phyloP scores from a whole-genome alignment of 2,329 filamentous ascomycete species.

The Graphilbum fragrans region DNA sequence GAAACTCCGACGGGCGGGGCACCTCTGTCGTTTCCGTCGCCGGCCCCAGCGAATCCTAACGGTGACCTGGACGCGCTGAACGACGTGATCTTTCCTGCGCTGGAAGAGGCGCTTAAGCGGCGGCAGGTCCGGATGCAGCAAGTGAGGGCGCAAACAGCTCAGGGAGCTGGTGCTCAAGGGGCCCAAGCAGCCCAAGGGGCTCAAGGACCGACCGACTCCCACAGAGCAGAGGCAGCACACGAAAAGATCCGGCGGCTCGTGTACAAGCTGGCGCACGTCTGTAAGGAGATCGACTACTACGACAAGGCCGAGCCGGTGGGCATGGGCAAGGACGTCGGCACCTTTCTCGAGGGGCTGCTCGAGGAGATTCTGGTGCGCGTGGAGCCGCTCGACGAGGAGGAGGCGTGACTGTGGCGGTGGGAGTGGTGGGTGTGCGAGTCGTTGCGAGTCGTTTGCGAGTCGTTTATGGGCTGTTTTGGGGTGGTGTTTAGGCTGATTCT shows the following conservation, averaged over 20 bases:
- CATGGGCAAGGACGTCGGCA: constrained; percentile 83
- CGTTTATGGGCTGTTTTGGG: no score
- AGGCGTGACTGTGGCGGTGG: constrained; percentile 18
- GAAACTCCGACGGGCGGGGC: constrained; percentile 7
- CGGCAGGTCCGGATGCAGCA: constrained; percentile 53
- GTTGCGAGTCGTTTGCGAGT: no score
- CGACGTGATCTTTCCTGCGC: constrained; percentile 83
- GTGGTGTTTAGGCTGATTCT: no score
- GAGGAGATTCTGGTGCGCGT: constrained; percentile 90
- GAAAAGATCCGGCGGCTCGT: constrained; percentile 74
- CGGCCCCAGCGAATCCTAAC: constrained; percentile 43
- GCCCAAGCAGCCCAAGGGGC: constrained; percentile 7
- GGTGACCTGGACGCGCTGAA: constrained; percentile 75
- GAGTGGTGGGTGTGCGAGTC: no score
- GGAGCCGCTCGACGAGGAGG: constrained; percentile 73
- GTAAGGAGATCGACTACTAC: constrained; percentile 80
- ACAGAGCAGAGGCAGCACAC: constrained; percentile 60
- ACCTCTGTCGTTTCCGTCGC: constrained; percentile 39
- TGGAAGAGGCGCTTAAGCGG: constrained; percentile 81
- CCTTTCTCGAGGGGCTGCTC: constrained; percentile 81
- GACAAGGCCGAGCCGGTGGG: constrained; percentile 81
- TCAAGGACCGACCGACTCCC: constrained; percentile 17
- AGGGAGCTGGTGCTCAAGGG: no score
- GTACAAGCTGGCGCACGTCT: constrained; percentile 68
- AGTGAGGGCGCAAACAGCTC: constrained; percentile 17